phyloP scores from a whole-genome alignment of 176 grass and related monocot species.

The Musa troglodytarum region DNA sequence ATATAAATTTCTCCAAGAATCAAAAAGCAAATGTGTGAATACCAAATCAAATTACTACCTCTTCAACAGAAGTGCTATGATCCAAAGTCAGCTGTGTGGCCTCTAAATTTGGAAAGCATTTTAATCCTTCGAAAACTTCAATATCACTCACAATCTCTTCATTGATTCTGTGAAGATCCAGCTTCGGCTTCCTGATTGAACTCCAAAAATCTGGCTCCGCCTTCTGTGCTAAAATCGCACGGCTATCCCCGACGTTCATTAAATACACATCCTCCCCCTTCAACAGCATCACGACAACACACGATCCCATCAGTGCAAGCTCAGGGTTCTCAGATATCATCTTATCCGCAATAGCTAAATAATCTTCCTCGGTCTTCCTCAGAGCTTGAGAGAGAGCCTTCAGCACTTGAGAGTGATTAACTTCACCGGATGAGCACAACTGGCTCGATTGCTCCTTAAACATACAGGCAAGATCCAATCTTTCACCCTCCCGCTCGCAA shows the following conservation, averaged over 20 bases:
- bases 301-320: slow-evolving; percentile 91
- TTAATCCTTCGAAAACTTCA: slow-evolving; percentile 14
- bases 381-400: slow-evolving; percentile 69
- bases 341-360: slow-evolving; percentile 72
- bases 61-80: slow-evolving; percentile 62
- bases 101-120: slow-evolving; percentile 33
- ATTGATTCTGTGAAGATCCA: slow-evolving; percentile 50
- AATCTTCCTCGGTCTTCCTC: slow-evolving; percentile 59
- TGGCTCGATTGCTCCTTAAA: slow-evolving; percentile 26
- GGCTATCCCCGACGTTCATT: slow-evolving; percentile 92
- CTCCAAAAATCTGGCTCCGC: slow-evolving; percentile 1
- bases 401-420: slow-evolving; percentile 51
- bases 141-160: slow-evolving; percentile 42
- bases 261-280: slow-evolving; percentile 93
- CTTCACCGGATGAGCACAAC: background rate
- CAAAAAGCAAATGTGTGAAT: background rate
- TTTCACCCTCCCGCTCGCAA: background rate
- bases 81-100: slow-evolving; percentile 81
- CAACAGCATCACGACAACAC: slow-evolving; percentile 72
- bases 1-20: background rate
- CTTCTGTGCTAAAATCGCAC: slow-evolving; percentile 65
- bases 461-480: background rate
- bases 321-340: slow-evolving; percentile 67
- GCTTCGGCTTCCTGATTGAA: slow-evolving; percentile 18
- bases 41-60: slow-evolving; percentile 30